Evolutionary conservation across 306 rosid species (phyloP).

Genomic region (Glycyrrhiza uralensis): DNA sequence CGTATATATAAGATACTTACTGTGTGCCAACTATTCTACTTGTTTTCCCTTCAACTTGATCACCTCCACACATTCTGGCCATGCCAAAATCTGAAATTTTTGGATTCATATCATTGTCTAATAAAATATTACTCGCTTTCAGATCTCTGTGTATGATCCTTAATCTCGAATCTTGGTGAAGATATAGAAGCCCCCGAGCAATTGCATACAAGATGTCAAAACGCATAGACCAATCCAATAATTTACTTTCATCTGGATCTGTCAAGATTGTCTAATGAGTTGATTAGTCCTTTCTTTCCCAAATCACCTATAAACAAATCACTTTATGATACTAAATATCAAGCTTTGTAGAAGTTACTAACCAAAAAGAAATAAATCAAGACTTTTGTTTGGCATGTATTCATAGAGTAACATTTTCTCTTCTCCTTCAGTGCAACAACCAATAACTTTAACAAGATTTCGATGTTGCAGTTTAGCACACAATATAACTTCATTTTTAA

Average conservation of each 20-base stretch:
- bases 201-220: neutral
- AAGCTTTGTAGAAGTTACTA: neutral
- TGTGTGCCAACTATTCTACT: constrained; percentile 6
- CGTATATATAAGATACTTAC: constrained; percentile 6
- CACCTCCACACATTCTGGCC: neutral
- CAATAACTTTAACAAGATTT: neutral
- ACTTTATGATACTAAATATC: neutral
- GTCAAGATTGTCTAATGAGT: neutral
- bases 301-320: neutral
- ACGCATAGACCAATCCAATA: neutral
- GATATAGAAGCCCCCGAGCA: constrained; percentile 8
- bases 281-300: neutral
- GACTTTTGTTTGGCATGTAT: neutral
- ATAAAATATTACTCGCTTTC: constrained; percentile 6
- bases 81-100: constrained; percentile 17
- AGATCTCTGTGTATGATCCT: constrained; percentile 12
- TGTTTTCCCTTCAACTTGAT: constrained; percentile 13
- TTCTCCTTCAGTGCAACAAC: neutral
- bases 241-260: neutral
- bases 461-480: neutral
- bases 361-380: constrained; percentile 6
- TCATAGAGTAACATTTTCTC: neutral
- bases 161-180: constrained; percentile 14
- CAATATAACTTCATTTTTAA: neutral
- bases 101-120: neutral